These are phyloP conservation scores for Candida odintsovae DNA, from an alignment of 805 yeast species.

Conservation along the genomic window DNA sequence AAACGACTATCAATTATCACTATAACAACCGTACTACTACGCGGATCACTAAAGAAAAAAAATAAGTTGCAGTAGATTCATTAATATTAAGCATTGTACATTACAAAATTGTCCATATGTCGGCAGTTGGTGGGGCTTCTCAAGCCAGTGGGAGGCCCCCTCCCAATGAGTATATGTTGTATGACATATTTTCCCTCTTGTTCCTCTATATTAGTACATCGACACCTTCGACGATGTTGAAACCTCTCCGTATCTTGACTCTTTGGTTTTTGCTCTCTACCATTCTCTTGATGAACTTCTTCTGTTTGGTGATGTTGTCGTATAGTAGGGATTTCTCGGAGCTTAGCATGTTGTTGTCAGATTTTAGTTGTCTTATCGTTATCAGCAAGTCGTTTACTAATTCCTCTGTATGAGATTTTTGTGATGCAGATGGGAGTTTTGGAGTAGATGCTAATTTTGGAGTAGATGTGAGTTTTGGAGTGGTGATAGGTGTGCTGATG, in stretches of 20 bases:
- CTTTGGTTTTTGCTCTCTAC: slow-evolving; percentile 11
- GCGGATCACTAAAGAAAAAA: not conserved
- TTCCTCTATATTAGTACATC: slow-evolving; percentile 15
- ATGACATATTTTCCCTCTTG: no score
- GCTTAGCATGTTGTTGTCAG: slow-evolving; percentile 10
- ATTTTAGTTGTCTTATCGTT: slow-evolving; percentile 16
- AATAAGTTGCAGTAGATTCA: not conserved
- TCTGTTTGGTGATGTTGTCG: slow-evolving; percentile 10
- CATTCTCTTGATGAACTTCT: slow-evolving; percentile 13
- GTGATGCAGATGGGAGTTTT: not conserved
- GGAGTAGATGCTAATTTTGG: not conserved
- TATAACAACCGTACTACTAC: no score
- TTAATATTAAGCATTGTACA: not conserved
- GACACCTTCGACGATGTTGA: slow-evolving; percentile 14
- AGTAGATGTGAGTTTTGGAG: not conserved
- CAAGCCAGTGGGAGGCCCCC: no score
- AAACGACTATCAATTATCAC: no score
- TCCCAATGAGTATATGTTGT: no score
- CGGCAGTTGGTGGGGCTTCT: no score
- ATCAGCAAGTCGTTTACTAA: slow-evolving; percentile 15
- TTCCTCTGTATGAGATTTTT: slow-evolving; percentile 7
- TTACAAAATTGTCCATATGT: not conserved
- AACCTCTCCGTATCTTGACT: slow-evolving; percentile 16
- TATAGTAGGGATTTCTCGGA: slow-evolving; percentile 10
- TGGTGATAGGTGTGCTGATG: not conserved